A percentile compares a stretch with the other conserved stretches of the same genome.
Conservation (phyloP, 352 stramenopile genomes). For the Pythium graminicola region DNA sequence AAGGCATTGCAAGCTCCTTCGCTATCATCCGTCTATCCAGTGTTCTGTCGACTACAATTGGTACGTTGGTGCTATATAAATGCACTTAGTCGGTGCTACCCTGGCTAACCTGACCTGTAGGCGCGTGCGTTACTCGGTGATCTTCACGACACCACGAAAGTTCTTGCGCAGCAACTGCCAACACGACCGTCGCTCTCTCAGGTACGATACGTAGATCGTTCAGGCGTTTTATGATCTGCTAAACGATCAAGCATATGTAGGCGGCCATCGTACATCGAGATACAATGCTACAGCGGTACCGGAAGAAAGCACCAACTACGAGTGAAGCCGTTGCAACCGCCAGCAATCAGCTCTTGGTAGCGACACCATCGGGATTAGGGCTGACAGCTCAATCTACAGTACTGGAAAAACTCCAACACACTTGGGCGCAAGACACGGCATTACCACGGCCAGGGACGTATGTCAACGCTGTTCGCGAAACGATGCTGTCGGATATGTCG, state of each 20-base stretch:
- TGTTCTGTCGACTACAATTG: slow-evolving; percentile 46
- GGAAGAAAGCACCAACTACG: slow-evolving; percentile 22
- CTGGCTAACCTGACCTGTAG: slow-evolving; percentile 19
- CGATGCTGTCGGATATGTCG: slow-evolving; percentile 47
- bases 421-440: neutral
- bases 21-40: slow-evolving; percentile 36
- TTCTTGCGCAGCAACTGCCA: slow-evolving; percentile 27
- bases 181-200: slow-evolving; percentile 26
- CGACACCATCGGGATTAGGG: neutral
- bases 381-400: neutral
- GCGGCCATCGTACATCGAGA: slow-evolving; percentile 33
- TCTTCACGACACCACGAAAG: slow-evolving; percentile 32
- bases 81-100: neutral
- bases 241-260: slow-evolving; percentile 2
- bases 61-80: slow-evolving; percentile 14
- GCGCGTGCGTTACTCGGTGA: slow-evolving; percentile 34
- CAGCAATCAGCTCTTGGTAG: slow-evolving; percentile 10
- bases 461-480: slow-evolving; percentile 30
- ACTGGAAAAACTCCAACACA: slow-evolving; percentile 7
- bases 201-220: no score
- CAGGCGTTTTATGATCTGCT: neutral
- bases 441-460: slow-evolving; percentile 11
- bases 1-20: slow-evolving; percentile 26
- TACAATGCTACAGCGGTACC: slow-evolving; percentile 34
- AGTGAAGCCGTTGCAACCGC: neutral